Evolutionary conservation across 495 filamentous ascomycete species (phyloP), one percentile per base, ranked within the genome.

Genomic region (Aspergillus kassunensis): DNA sequence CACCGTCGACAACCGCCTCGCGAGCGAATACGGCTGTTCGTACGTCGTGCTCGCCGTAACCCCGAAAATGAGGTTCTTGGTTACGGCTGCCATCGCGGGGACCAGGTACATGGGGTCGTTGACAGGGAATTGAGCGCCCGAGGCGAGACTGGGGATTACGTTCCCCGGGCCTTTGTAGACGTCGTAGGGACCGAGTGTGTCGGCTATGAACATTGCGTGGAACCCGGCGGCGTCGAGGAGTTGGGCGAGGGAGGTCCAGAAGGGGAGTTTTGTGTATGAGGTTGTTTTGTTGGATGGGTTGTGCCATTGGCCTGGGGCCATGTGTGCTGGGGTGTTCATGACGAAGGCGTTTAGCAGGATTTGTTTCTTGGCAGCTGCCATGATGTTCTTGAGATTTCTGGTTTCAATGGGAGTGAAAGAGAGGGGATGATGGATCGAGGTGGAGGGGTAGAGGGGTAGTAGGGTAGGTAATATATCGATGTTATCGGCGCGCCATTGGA

Each of bases 11-110:
- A 88, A 69, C 15, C 83, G 72, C 19, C 84, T 71, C 4, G 84
- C 84, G n/a, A 87, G 73, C 49, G 83, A 80, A 54, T 85, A 88
- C 9, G 85, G 84, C 49, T 80, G 72, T 49, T 87, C 85, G 56
- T 87, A 87, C 1, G 82, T 87, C 10, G 70, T 85, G 8, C 79
- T 80, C 2, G 82, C 69, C 11, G 90, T 88, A 2, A 90, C 81
- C 6, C 88, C 79, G 44, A 83, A 74, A 6, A 82, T 82, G 23
- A 95, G 77, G 27, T 75, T 75, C 42, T 88, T 63, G 11, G 86
- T 88, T 13, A 62, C 68, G 13, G 68, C 68, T 13, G 73, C 72
- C 73, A 76, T 73, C 31, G 72, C 66, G 13, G 71, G 62, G 7
- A 76, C 56, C 41, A 67, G 66, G 48, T 74, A 72, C 7, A 76